Base-by-base conservation (phyloP, 257 asterid genomes). In the Oldenlandia corymbosa region DNA sequence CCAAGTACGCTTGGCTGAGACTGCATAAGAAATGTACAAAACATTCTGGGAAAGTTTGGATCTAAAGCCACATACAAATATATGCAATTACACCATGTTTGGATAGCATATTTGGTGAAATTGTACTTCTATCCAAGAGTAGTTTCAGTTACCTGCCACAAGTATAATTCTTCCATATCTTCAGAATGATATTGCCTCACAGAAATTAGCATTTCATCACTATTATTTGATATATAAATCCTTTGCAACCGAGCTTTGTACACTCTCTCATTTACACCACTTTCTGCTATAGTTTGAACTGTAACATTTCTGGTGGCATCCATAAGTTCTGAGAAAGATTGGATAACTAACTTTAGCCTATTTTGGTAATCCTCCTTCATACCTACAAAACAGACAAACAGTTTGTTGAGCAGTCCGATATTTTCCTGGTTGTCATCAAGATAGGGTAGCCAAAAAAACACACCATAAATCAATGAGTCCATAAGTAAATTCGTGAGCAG, bases 161-260 rank as follows among this genome's bases (percentile, higher is more conserved):
- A 90, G 30, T 76, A 70, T 39, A 78, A 66, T 16, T 92, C 95
- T 71, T 83, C 93, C 62, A 75, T 60, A 65, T 92, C 80, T 61
- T 79, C 81, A 50, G 85, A 60, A 67, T 81, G 76, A 78, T 88
- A 68, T 74, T 83, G 81, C 81, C 88, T 90, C 4, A 90, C 87
- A 66, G 96, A 95, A 71, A 85, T 54, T 5, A 76, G 74, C 9
- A 83, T 50, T 37, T 83, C 87, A 45, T 58, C 71, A 10, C 76
- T 76, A 30, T 62, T 46, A 66, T 64, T 86, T 11, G 73, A 58
- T 0, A 79, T 24, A 41, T 73, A 66, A 72, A 71, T 81, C 26
- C 78, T 84, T 10, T 85, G 87, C 10, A 90, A 76, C 90, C 91
- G 88, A 24, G 95, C 95, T 68, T 82, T 83, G 84, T 84, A 84